A percentile compares a stretch with the other conserved stretches of the same genome.
These are phyloP conservation scores for Clonostachys chloroleuca DNA, from an alignment of 2,329 filamentous ascomycete genomes.

Conservation along the genomic window DNA sequence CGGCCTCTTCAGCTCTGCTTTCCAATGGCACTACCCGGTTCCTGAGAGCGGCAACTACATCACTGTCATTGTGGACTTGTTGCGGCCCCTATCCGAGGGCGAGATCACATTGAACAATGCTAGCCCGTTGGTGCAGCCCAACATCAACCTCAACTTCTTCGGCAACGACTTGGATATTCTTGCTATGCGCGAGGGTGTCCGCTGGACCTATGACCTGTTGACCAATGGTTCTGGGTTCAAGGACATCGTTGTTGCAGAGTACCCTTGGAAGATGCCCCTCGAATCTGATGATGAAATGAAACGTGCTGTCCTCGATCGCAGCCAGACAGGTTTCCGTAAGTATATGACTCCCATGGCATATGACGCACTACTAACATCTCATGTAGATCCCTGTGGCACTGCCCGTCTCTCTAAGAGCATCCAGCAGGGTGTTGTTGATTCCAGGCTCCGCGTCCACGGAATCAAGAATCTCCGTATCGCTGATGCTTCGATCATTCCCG, in stretches of 20 bases:
- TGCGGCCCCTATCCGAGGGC: conserved; percentile 30
- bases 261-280: conserved; percentile 57
- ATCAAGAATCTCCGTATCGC: conserved; percentile 23
- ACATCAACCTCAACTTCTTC: conserved; percentile 59
- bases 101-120: conserved; percentile 52
- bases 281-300: conserved; percentile 52
- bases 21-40: conserved; percentile 40
- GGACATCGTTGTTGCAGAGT: conserved; percentile 46
- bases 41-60: conserved; percentile 41
- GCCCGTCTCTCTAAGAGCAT: conserved; percentile 1
- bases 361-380: no score
- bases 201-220: conserved; percentile 52
- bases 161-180: conserved; percentile 47
- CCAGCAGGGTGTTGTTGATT: conserved; percentile 24
- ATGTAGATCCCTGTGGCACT: not conserved
- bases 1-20: conserved; percentile 45
- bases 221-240: conserved; percentile 51
- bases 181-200: conserved; percentile 52
- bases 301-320: conserved; percentile 48
- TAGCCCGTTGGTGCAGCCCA: conserved; percentile 51
- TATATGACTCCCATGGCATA: no score
- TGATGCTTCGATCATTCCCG: conserved; percentile 25
- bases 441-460: conserved; percentile 23
- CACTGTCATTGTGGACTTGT: conserved; percentile 48
- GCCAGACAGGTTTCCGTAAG: conserved; percentile 50